Base-by-base conservation (phyloP, 164 flowering plant species). In the Protea cynaroides region DNA sequence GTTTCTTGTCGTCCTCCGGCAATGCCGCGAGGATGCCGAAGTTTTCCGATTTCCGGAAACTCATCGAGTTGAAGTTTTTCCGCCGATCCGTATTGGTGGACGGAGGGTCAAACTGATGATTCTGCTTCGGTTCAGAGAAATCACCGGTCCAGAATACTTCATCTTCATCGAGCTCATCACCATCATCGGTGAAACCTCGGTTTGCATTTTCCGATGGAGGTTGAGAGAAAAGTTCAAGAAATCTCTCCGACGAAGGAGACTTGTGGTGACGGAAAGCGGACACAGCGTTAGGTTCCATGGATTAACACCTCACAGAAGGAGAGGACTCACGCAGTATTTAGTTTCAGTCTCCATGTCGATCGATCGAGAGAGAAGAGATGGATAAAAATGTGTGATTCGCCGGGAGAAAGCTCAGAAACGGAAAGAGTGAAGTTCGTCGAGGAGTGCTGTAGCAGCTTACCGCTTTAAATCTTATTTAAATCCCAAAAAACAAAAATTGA, bases 141-240 rank as follows among this genome's bases (percentile, higher is more conserved):
- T 79, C 87, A 14, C 72, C 75, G 49, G 85, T 75, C 86, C 86
- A 88, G 80, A 86, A 79, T 22, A 86, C 77, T 29, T 89, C 96
- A 60, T 78, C 83, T 65, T 89, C 92, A 67, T 74, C 76, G 64
- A 89, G 76, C 62, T 89, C 92, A 62, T 65, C 82, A 4, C 72
- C 81, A 23, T 37, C 64, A 40, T 2, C 68, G 37, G 56, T 12
- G 17, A 34, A 9, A 19, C 44, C 21, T 6, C 22, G 40, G 24
- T 25, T 59, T 47, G 54, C 46, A 53, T 24, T 7, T 10, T 68
- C 12, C 12, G 47, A 23, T 6, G 51, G 61, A 3, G 71, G 59
- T 7, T 72, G 78, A 14, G 74, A 70, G 70, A 77, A 73, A 61
- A 77, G 60, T 52, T 71, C 72, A 72, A 86, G 79, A 43, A 86